Base-by-base conservation (phyloP, 495 filamentous ascomycete species). In the Aspergillus indologenus region DNA sequence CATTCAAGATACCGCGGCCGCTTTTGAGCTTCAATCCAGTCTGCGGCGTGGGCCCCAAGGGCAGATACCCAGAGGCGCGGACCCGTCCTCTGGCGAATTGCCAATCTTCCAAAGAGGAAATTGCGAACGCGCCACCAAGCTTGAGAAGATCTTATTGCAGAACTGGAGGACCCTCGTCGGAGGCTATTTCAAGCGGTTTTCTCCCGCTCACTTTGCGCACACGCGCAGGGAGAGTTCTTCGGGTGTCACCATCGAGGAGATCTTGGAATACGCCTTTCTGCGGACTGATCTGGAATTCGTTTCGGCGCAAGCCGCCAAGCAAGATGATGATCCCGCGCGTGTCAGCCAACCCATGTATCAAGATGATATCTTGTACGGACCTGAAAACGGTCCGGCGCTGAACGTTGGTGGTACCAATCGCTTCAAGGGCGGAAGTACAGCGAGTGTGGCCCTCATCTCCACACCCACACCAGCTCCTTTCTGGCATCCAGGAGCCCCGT, bases 261-360 rank as follows among this genome's bases (percentile, higher is more conserved):
- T 74, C 43, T 75, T 98, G 46, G 87, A 87, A 54, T 96, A 96
- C 74, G 91, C 94, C 26, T 98, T 98, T 68, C 82, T 98, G 43
- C 86, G 88, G 58, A 88, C 90, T 14, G 94, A 98, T 73, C 81
- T 96, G 54, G 91, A 96, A 72, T 98, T 98, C 68, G 84, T 97
- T 62, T 84, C 87, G 12, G 90, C 89, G 12, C 92, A 96, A 73
- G 90, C 87, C 3, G 80, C 81, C 42, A 89, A 89, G 64, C 82
- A 81, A 21, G 86, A 91, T 62, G 81, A 88, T 60, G 88, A 91
- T 63, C 73, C 82, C 14, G 82, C 85, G 48, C 72, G 81, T 12
- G 76, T 85, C n/a, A 90, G 95, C 64, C 76, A 78, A 42, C 88
- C 90, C 6, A 73, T 96, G 56, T 93, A 96, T 71, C 81, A 85